Evolutionary conservation across 345 rosid species (phyloP).

Genomic region (Moringa oleifera): DNA sequence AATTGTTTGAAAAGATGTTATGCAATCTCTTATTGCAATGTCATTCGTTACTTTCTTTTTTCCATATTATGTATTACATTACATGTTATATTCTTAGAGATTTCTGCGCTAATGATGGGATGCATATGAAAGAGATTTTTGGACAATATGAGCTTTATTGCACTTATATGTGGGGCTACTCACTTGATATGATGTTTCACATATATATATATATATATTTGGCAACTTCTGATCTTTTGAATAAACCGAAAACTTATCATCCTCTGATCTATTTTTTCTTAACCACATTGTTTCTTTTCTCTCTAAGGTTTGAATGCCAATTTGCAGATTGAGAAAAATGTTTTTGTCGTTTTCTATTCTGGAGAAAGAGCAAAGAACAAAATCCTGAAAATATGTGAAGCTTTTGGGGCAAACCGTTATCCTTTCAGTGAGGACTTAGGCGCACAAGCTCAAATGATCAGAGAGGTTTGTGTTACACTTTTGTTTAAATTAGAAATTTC

Average conservation of each 20-base stretch:
- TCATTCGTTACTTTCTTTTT: no score
- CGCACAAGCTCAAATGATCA: constrained; percentile 61
- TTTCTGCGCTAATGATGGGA: background rate
- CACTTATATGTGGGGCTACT: background rate
- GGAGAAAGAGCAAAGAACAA: constrained; percentile 91
- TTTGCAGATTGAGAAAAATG: constrained; percentile 87
- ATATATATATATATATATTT: no score
- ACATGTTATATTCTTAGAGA: background rate
- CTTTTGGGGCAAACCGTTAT: constrained; percentile 96
- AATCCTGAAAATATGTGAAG: constrained; percentile 91
- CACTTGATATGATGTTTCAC: no score
- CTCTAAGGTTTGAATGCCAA: constrained; percentile 22
- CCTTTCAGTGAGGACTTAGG: constrained; percentile 75
- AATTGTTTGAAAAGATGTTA: constrained; percentile 6
- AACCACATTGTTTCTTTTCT: background rate
- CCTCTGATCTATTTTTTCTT: background rate
- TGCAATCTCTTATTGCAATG: background rate
- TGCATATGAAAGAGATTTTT: background rate
- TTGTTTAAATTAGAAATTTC: background rate
- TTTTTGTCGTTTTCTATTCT: constrained; percentile 74
- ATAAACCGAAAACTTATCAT: no score
- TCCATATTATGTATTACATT: background rate
- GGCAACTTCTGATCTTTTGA: no score
- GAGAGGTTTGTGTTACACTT: constrained; percentile 42
- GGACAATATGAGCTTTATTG: background rate